Evolutionary conservation across 371 early-diverging fungal genomes (phyloP).

Genomic region (Mortierella sp.): DNA sequence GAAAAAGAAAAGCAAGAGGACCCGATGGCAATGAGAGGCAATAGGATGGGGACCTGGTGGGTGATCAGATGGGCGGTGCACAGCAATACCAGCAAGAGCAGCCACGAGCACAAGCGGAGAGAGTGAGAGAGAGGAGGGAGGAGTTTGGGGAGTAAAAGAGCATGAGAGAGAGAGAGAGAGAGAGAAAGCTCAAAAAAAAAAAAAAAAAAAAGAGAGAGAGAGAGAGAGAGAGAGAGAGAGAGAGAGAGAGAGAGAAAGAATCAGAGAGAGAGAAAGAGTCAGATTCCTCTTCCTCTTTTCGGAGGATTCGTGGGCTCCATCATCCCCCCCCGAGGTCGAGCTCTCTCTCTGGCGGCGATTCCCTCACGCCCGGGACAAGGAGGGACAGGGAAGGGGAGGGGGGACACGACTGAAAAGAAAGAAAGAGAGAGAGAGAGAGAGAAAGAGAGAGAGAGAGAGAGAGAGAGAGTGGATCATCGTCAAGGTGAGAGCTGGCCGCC

Average conservation of each 20-base stretch:
- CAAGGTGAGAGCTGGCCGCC: too few relatives aligned
- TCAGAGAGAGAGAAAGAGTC: too few relatives aligned
- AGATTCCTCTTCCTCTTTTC: too few relatives aligned
- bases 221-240: too few relatives aligned
- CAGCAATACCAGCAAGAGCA: too few relatives aligned
- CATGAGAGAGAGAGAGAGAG: background rate
- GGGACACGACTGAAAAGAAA: too few relatives aligned
- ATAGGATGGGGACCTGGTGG: background rate
- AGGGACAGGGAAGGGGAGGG: too few relatives aligned
- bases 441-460: slow-evolving; percentile 1
- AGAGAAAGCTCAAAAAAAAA: background rate
- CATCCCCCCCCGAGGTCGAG: too few relatives aligned
- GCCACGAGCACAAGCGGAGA: background rate
- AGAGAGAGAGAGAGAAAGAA: background rate
- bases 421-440: background rate
- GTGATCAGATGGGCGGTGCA: background rate
- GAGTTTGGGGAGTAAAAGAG: background rate
- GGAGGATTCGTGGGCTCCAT: too few relatives aligned
- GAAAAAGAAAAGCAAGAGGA: background rate
- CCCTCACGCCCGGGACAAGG: too few relatives aligned
- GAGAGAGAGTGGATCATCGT: background rate
- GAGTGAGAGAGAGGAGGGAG: background rate
- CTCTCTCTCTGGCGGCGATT: too few relatives aligned
- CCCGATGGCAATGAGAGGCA: background rate
- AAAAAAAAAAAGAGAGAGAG: background rate